Conservation (phyloP, 2,329 filamentous ascomycete species). For the Penicillium concentricum region DNA sequence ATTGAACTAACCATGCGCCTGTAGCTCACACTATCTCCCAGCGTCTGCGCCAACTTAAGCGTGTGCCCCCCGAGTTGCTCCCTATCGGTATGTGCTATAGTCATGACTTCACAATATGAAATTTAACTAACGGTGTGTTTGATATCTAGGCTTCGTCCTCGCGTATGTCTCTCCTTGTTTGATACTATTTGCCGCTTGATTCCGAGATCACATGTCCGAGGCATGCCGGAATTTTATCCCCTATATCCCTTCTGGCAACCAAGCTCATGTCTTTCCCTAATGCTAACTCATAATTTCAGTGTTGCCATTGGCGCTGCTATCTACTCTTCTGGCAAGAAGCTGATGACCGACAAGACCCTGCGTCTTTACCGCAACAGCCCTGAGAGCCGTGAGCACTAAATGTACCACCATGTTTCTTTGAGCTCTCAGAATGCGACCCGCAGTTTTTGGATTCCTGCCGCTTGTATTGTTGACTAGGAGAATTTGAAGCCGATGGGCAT, state of each 20-base stretch:
- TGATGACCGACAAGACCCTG: constrained; percentile 86
- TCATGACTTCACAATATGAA: background rate
- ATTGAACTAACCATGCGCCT: constrained; percentile 27
- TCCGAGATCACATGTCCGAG: constrained; percentile 13
- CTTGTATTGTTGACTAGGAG: constrained; percentile 33
- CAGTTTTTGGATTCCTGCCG: constrained; percentile 20
- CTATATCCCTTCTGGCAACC: constrained; percentile 18
- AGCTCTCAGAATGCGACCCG: constrained; percentile 30
- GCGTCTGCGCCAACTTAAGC: constrained; percentile 83
- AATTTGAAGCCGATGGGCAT: constrained; percentile 26
- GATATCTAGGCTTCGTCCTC: constrained; percentile 72
- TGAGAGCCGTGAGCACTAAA: constrained; percentile 41
- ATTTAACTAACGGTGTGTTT: constrained; percentile 27
- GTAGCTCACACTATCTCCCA: constrained; percentile 95
- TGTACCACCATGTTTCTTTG: constrained; percentile 36
- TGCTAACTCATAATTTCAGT: constrained; percentile 40
- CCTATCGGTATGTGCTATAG: constrained; percentile 72
- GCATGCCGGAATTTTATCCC: constrained; percentile 16
- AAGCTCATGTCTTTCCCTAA: background rate
- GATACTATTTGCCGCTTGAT: constrained; percentile 8
- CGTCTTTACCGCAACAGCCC: constrained; percentile 73
- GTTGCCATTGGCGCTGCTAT: constrained; percentile 71
- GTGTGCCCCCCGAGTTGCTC: constrained; percentile 89
- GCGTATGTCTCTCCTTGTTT: constrained; percentile 57
- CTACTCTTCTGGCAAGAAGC: constrained; percentile 81